Evolutionary conservation across 2,329 filamentous ascomycete species (phyloP), one percentile per base, ranked within the genome.

Genomic region (Exophiala mesophila): DNA sequence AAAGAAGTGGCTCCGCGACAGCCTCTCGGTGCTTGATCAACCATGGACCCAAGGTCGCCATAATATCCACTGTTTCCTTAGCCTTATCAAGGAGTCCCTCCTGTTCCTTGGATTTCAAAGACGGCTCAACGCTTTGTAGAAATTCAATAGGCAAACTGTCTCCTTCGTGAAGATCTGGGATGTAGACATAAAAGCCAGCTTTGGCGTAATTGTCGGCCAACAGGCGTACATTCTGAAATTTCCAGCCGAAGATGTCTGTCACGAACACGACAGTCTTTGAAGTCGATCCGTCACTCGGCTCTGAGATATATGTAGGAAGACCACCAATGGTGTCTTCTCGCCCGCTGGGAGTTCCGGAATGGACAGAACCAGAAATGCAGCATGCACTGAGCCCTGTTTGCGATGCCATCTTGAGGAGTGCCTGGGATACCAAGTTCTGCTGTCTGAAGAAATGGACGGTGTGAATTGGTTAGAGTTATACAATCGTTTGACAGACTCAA

Each of bases 241-340:
- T 64, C 64, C 64, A 72, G 45, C 70, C 70, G 45, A 71, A 73
- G 55, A 74, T 68, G 52, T 72, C 68, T 34, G 59, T 55, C 36
- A 75, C 59, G 48, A 75, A 67, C 38, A 75, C 61, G 30, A 73
- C 61, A 3, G 63, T 63, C 50, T 69, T 69, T 24, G 64, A 60
- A 34, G 61, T 68, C n/a, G 59, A 62, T 16, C 59, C 62, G 39
- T 60, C 53, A 38, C 63, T 58, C n/a, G 67, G 63, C 48, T 68
- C 68, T 8, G 68, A 59, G 13, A 71, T 55, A 54, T 71, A 71
- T n/a, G 65, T 67, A 7, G 58, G 47, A 9, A 70, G 53, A 10
- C 62, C 61, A 21, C 55, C 63, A 39, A 70, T 63, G n/a, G 54
- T 59, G 36, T 64, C 64, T 19, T 64, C 55, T n/a, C 63, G 59